Evolutionary conservation across 2,329 filamentous ascomycete species (phyloP).

Genomic region (Leptographium procerum): DNA sequence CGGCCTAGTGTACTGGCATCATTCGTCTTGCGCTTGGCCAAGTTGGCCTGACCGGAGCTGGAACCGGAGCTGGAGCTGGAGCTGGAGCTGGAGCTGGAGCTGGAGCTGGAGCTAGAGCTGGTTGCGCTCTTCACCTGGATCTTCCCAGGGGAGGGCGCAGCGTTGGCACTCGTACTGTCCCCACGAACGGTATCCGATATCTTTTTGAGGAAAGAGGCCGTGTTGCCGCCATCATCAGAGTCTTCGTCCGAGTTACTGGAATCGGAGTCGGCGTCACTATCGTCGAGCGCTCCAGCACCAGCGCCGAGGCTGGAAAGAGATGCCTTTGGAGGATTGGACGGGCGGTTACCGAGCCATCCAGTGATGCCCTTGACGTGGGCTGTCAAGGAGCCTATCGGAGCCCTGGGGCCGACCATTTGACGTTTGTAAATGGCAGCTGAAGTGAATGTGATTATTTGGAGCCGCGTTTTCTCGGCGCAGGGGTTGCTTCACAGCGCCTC

Average conservation of each 20-base stretch:
- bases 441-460: neutral
- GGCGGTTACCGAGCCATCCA: constrained; percentile 8
- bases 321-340: constrained; percentile 3
- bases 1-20: neutral
- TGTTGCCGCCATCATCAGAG: constrained; percentile 1
- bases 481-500: neutral
- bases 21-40: constrained; percentile 12
- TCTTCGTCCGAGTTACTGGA: constrained; percentile 12
- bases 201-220: constrained; percentile 9
- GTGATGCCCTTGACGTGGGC: constrained; percentile 15
- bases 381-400: constrained; percentile 18
- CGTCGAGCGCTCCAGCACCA: neutral
- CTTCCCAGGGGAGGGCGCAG: constrained; percentile 3
- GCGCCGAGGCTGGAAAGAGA: constrained; percentile 6
- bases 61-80: too few relatives aligned
- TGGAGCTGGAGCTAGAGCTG: too few relatives aligned
- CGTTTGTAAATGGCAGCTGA: neutral
- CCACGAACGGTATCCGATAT: constrained; percentile 8
- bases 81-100: too few relatives aligned
- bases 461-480: neutral
- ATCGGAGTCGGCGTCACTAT: constrained; percentile 17
- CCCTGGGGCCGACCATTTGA: constrained; percentile 14
- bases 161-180: neutral
- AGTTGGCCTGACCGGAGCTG: neutral
- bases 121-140: constrained; percentile 7